Evolutionary conservation across 805 yeast genomes (phyloP), one percentile per base, ranked within the genome.

Genomic region (Ogataea kodamae): DNA sequence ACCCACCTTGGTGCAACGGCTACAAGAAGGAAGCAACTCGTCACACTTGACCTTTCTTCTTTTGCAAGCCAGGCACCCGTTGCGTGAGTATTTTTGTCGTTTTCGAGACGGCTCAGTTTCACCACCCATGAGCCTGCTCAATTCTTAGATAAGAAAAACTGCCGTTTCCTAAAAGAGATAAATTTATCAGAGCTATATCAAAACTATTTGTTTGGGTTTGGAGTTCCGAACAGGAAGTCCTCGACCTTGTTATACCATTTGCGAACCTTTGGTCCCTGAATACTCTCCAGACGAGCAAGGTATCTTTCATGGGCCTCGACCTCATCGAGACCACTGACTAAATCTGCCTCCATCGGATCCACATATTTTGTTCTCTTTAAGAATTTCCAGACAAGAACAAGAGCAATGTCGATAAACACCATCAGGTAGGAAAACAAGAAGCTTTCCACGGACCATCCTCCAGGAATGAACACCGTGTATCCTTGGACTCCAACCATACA

Each of bases 351-450:
- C 23, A 49, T 47, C 5, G 74, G 67, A 4, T 61, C 53, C 36
- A 62, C 63, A 54, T 69, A 61, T 31, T 64, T 65, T 11, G 77
- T 70, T 34, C 69, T 65, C 36, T 72, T 74, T 34, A 62, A 26
- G 4, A 76, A 30, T 48, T 79, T 78, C 72, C 82, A 76, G 22
- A 59, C 53, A 6, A 72, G 18, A 39, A 61, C 78, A n/a, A 74
- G 57, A 1, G 47, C 67, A 20, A 75, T 48, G 37, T 68, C 68
- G 30, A 76, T 56, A 39, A 84, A 83, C 9, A 85, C 68, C 79
- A 82, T 79, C 39, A 86, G 64, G 51, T 86, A 86, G 49, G 73
- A 72, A 59, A 76, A 82, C 46, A 84, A 63, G 59, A 86, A 86
- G 6, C 67, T 61, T 38, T 76, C 67, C 12, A 69, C 67, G 12